phyloP scores from a whole-genome alignment of 2,329 filamentous ascomycete species.

The Fonsecaea monophora region DNA sequence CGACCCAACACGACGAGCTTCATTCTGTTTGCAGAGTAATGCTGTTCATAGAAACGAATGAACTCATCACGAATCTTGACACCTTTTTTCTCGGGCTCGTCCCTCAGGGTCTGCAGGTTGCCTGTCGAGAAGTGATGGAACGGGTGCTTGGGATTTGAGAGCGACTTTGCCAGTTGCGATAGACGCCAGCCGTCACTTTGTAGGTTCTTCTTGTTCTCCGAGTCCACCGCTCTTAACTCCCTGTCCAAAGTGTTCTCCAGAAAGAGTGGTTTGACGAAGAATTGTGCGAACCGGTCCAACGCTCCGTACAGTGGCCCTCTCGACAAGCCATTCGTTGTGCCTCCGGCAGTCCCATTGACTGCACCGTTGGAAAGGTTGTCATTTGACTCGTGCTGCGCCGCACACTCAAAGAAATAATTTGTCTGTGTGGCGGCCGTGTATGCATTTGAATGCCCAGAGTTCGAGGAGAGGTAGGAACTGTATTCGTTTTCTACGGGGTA shows the following conservation, averaged over 20 bases:
- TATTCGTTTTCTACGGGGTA: slow-evolving; percentile 96
- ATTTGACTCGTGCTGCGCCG: slow-evolving; percentile 69
- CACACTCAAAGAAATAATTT: slow-evolving; percentile 97
- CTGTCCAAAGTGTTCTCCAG: slow-evolving; percentile 82
- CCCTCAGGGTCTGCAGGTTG: slow-evolving; percentile 84
- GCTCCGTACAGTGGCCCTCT: slow-evolving; percentile 73
- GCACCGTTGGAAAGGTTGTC: slow-evolving; percentile 28
- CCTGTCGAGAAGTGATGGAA: slow-evolving; percentile 93
- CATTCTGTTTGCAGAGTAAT: slow-evolving; percentile 94
- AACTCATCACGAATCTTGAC: slow-evolving; percentile 89
- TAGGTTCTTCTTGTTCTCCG: slow-evolving; percentile 96
- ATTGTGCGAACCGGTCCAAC: slow-evolving; percentile 89
- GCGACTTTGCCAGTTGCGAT: slow-evolving; percentile 83
- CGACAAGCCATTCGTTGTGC: slow-evolving; percentile 27
- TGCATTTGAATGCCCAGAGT: slow-evolving; percentile 92
- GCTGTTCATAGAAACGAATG: slow-evolving; percentile 85
- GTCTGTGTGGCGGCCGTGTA: slow-evolving; percentile 93
- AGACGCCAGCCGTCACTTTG: slow-evolving; percentile 89
- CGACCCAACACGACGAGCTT: slow-evolving; percentile 86
- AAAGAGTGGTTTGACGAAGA: slow-evolving; percentile 89
- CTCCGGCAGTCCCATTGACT: slow-evolving; percentile 33
- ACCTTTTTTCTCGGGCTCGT: slow-evolving; percentile 76
- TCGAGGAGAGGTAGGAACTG: slow-evolving; percentile 85
- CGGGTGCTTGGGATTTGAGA: slow-evolving; percentile 87
- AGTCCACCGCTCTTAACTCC: slow-evolving; percentile 87